Conservation (phyloP, 768 basidiomycete genomes). For the Collybia sordida region DNA sequence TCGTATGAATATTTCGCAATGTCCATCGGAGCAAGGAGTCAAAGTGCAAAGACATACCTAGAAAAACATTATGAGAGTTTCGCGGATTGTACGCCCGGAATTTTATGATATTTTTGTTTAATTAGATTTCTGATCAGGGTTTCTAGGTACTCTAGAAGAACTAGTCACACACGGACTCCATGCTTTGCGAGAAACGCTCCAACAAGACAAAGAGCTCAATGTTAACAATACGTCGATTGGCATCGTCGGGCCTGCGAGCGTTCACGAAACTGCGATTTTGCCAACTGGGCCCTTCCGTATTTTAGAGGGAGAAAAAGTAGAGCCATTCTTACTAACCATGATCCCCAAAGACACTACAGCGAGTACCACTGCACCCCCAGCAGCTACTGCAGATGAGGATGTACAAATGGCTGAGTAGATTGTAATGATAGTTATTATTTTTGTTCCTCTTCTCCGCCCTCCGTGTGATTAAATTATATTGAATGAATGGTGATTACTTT, state of each 20-base stretch:
- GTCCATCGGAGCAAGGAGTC: conserved; percentile 97
- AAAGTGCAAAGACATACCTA: conserved; percentile 97
- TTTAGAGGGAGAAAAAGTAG: conserved; percentile 79
- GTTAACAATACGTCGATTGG: conserved; percentile 94
- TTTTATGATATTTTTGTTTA: background rate
- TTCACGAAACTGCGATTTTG: conserved; percentile 51
- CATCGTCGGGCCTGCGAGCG: conserved; percentile 76
- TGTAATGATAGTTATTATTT: background rate
- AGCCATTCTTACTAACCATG: conserved; percentile 78
- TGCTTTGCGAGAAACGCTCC: conserved; percentile 93
- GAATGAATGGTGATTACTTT: conserved; percentile 4
- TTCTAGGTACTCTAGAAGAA: conserved; percentile 76
- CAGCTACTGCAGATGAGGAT: conserved; percentile 63
- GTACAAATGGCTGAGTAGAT: conserved; percentile 81
- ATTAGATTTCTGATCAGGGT: background rate
- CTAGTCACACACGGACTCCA: conserved; percentile 92
- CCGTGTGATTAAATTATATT: conserved; percentile 1
- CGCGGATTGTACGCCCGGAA: conserved; percentile 64
- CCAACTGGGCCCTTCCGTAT: conserved; percentile 76
- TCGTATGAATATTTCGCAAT: conserved; percentile 98
- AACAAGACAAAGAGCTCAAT: conserved; percentile 97
- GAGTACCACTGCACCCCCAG: conserved; percentile 32
- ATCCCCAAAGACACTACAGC: conserved; percentile 59
- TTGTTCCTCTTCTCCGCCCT: background rate
- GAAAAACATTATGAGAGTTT: conserved; percentile 94